Base-by-base conservation (phyloP, 1,284 basidiomycete species). In the Gomphus sp. region DNA sequence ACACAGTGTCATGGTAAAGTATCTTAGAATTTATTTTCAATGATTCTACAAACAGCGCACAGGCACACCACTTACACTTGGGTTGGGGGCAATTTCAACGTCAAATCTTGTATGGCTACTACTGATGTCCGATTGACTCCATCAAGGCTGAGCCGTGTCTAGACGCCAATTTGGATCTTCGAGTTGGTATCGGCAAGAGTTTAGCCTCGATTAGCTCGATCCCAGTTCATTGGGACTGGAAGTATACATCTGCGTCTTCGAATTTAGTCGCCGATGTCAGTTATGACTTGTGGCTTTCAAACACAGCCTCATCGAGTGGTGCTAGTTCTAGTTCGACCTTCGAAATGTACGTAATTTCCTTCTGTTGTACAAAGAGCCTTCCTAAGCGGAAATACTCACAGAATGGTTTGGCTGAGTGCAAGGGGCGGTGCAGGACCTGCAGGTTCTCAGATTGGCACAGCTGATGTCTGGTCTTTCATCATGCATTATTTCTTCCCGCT, bases 231-330 rank as follows among this genome's bases (percentile, higher is more conserved):
- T 74, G 72, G 72, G 60, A 62, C 33, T 74, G 72, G 72, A 66
- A 66, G 7, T 74, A 73, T 61, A 64, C 64, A 8, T 65, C 66
- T 4, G 68, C 69, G 1, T 72, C 71, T 14, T 70, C 70, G 14
- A 61, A 64, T 43, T 67, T 73, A 34, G 69, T 73, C 22, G 70
- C 71, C 9, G 70, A 73, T 58, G 72, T 73, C 4, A 71, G 71
- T 6, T 73, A 72, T 58, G 72, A 73, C 52, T 51, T 73, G 43
- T 73, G 72, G 71, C 63, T 73, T 10, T 71, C 70, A n/a, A 28
- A 53, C 11, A 37, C 52, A 11, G 37, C 28, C 22, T 5, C 9
- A n/a, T 53, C 52, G 33, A 67, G 64, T 28, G 56, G 57, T 10
- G 62, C 70, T 4, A 59, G 66, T 8, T 68, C 69, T 0, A 64